Percentiles rank a stretch among this genome's conserved stretches.
phyloP scores from a whole-genome alignment of 1,284 basidiomycete genomes.

The Boletus sp. region DNA sequence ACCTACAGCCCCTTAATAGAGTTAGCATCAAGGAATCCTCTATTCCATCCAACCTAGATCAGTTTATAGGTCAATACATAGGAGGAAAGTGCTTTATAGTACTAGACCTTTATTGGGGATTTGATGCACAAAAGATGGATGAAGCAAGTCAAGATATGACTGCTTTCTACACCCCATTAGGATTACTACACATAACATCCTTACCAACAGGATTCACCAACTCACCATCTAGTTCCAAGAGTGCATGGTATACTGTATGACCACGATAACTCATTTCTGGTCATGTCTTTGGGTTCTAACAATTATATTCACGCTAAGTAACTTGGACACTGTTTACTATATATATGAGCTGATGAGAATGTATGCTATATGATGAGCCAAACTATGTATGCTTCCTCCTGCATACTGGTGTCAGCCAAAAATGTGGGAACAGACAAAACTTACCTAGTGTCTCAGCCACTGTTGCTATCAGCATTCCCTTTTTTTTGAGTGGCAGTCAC shows the following conservation, averaged over 20 bases:
- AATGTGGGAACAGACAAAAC: neutral
- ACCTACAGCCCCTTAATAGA: neutral
- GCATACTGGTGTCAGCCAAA: neutral
- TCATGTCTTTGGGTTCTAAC: too few species aligned
- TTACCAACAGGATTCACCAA: too few species aligned
- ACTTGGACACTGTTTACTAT: neutral
- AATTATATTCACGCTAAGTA: too few species aligned
- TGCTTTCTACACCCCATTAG: too few species aligned
- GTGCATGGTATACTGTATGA: too few species aligned
- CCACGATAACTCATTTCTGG: too few species aligned
- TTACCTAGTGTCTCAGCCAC: neutral
- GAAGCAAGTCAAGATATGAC: too few species aligned
- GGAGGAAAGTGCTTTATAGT: slow-evolving; percentile 2
- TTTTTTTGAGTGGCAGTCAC: neutral
- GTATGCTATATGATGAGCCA: neutral
- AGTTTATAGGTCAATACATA: neutral
- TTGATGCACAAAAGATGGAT: neutral
- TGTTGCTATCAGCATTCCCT: neutral
- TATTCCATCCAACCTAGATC: neutral
- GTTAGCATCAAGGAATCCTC: neutral
- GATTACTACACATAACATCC: too few species aligned
- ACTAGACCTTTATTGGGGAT: neutral
- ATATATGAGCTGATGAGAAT: neutral
- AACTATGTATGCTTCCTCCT: neutral
- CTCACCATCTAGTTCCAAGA: too few species aligned